Conservation (phyloP, 371 early-diverging fungal species). For the Coemansia sp. region DNA sequence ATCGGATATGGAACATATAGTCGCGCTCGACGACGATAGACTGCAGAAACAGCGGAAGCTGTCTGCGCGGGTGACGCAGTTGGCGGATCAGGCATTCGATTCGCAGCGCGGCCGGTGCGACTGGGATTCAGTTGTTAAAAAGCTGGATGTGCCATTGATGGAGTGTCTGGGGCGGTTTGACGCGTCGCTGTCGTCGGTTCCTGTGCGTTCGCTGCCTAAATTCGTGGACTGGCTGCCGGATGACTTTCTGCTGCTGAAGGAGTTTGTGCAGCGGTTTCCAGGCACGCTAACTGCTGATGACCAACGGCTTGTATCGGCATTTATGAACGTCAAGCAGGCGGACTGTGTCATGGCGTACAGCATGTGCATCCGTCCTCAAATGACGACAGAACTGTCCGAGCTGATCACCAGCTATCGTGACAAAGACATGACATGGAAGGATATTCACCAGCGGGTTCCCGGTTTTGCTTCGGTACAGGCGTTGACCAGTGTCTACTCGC, state of each 20-base stretch:
- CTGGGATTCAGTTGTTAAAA: constrained; percentile 11
- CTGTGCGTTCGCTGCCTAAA: neutral
- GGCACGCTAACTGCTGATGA: neutral
- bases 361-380: neutral
- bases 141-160: neutral
- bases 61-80: neutral
- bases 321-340: neutral
- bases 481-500: neutral
- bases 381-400: neutral
- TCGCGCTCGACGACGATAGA: neutral
- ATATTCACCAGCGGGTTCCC: neutral
- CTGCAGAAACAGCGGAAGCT: neutral
- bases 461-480: too few relatives aligned
- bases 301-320: neutral
- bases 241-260: neutral
- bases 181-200: neutral
- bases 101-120: neutral
- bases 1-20: neutral
- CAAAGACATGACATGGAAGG: constrained; percentile 1
- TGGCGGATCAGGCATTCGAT: constrained; percentile 1
- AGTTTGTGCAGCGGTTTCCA: neutral
- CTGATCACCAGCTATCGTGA: neutral
- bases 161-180: constrained; percentile 8
- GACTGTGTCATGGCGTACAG: neutral
- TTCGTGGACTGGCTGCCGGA: neutral